Evolutionary conservation across 129 eudicot species (phyloP).

Genomic region (Calendula officinalis): DNA sequence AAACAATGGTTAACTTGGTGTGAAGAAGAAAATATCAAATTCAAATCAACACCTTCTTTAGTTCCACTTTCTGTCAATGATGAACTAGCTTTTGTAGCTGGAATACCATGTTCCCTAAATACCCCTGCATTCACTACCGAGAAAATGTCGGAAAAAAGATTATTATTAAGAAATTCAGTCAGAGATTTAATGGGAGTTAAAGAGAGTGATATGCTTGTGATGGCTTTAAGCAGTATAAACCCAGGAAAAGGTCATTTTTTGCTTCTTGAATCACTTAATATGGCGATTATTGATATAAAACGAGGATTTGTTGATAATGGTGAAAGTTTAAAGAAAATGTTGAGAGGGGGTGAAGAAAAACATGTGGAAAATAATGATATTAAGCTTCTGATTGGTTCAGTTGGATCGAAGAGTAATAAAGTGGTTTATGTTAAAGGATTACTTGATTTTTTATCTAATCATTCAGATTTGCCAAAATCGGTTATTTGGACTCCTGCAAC

Average conservation of each 20-base stretch:
- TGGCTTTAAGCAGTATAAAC: slow-evolving; percentile 87
- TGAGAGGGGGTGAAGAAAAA: slow-evolving; percentile 33
- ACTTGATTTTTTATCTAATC: slow-evolving; percentile 50
- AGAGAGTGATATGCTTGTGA: slow-evolving; percentile 81
- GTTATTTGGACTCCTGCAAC: slow-evolving; percentile 94
- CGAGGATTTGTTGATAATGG: slow-evolving; percentile 40
- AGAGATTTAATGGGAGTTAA: slow-evolving; percentile 87
- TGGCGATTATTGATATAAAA: slow-evolving; percentile 32
- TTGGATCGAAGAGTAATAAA: slow-evolving; percentile 95
- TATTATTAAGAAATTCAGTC: slow-evolving; percentile 52
- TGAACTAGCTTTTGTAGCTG: slow-evolving; percentile 93
- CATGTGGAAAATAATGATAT: slow-evolving; percentile 42
- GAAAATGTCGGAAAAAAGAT: slow-evolving; percentile 67
- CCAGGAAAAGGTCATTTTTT: slow-evolving; percentile 88
- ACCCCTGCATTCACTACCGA: slow-evolving; percentile 78
- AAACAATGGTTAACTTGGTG: slow-evolving; percentile 95
- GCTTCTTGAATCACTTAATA: slow-evolving; percentile 72
- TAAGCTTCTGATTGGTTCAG: slow-evolving; percentile 87
- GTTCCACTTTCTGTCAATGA: slow-evolving; percentile 92
- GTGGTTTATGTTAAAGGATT: slow-evolving; percentile 70
- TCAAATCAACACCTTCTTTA: slow-evolving; percentile 52
- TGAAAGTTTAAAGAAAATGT: slow-evolving; percentile 41
- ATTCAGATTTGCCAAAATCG: slow-evolving; percentile 58
- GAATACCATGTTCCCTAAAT: slow-evolving; percentile 73
- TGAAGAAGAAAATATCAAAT: slow-evolving; percentile 69